Evolutionary conservation across 768 basidiomycete genomes (phyloP).

Genomic region (Trametopsis cervina): DNA sequence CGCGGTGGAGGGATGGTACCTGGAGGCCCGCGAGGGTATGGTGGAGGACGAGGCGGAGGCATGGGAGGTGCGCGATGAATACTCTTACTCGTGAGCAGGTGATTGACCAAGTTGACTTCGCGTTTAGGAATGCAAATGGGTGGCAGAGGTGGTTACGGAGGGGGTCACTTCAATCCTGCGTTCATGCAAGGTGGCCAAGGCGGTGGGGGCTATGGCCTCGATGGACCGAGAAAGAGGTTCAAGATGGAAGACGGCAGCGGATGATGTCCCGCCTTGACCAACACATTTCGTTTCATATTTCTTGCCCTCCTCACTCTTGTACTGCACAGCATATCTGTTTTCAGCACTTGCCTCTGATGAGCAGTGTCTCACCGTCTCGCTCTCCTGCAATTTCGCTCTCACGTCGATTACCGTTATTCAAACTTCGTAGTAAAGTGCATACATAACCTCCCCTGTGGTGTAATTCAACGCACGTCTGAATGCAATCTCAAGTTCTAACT

Average conservation of each 20-base stretch:
- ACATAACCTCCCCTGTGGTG: too few species aligned
- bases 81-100: conserved; percentile 8
- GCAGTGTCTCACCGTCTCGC: too few species aligned
- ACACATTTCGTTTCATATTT: conserved; percentile 9
- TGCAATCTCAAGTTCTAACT: too few species aligned
- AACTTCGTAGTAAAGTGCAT: too few species aligned
- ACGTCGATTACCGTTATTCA: too few species aligned
- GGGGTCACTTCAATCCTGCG: conserved; percentile 65
- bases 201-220: conserved; percentile 35
- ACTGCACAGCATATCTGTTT: background rate
- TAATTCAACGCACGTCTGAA: too few species aligned
- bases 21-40: conserved; percentile 30
- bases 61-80: conserved; percentile 22
- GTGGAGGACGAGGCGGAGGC: conserved; percentile 25
- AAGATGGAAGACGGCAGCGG: conserved; percentile 44
- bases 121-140: conserved; percentile 36
- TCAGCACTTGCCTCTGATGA: background rate
- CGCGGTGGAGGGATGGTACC: conserved; percentile 32
- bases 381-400: too few species aligned
- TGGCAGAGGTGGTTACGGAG: conserved; percentile 42
- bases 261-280: conserved; percentile 2
- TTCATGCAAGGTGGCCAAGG: conserved; percentile 44
- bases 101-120: conserved; percentile 33
- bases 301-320: conserved; percentile 5
- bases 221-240: conserved; percentile 49